Evolutionary conservation across 371 early-diverging fungal genomes (phyloP).

Genomic region (Rhizopus sp.): DNA sequence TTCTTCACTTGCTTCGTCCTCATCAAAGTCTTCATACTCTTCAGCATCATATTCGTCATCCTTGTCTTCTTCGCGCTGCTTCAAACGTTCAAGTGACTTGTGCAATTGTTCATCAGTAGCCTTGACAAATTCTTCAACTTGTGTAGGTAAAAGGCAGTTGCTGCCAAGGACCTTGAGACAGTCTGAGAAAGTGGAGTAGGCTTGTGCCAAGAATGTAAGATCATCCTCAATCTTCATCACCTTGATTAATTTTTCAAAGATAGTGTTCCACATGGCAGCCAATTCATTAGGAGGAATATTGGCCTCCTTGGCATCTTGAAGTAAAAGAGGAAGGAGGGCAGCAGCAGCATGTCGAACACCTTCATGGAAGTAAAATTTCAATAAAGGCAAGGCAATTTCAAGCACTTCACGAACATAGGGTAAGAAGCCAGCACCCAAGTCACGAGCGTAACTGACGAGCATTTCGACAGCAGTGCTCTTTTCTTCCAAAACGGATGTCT

Average conservation of each 20-base stretch:
- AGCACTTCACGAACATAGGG: conserved; percentile 59
- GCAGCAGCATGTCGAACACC: conserved; percentile 92
- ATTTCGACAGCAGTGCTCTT: conserved; percentile 97
- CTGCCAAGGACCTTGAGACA: conserved; percentile 70
- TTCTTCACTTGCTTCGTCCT: conserved; percentile 85
- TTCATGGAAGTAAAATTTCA: conserved; percentile 96
- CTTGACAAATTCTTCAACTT: conserved; percentile 66
- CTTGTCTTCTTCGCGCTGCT: conserved; percentile 71
- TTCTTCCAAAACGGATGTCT: conserved; percentile 93
- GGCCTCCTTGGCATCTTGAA: conserved; percentile 65
- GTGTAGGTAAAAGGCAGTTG: conserved; percentile 60
- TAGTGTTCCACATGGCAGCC: conserved; percentile 34
- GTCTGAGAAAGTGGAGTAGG: conserved; percentile 78
- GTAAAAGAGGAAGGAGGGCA: conserved; percentile 79
- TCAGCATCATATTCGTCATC: conserved; percentile 87
- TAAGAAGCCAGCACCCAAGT: conserved; percentile 85
- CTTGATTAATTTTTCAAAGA: conserved; percentile 70
- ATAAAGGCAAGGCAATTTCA: conserved; percentile 82
- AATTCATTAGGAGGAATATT: conserved; percentile 17
- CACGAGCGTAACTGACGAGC: conserved; percentile 92
- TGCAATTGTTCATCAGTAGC: conserved; percentile 70
- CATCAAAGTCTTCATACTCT: conserved; percentile 79
- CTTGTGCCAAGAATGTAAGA: conserved; percentile 73
- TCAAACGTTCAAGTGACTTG: conserved; percentile 70
- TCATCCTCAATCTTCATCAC: conserved; percentile 77